Evolutionary conservation across 371 early-diverging fungal species (phyloP).

Genomic region (Mucor racemosus): DNA sequence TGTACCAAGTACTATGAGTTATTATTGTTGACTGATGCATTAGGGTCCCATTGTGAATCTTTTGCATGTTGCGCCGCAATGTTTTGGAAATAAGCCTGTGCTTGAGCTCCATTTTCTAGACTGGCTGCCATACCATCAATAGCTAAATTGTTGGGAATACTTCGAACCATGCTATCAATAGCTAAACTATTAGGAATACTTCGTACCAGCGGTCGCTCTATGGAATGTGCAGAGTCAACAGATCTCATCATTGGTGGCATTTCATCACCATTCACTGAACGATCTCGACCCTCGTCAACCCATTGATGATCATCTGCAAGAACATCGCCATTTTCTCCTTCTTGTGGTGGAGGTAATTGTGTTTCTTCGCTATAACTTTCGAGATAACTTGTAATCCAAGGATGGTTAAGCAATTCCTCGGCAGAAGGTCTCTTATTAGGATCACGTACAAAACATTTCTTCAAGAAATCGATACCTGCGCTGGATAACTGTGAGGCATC

Average conservation of each 20-base stretch:
- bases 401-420: conserved; percentile 72
- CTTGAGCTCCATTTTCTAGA: conserved; percentile 39
- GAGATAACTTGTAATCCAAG: conserved; percentile 69
- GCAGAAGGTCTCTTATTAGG: conserved; percentile 80
- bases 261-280: conserved; percentile 12
- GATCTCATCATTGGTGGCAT: conserved; percentile 28
- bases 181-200: conserved; percentile 43
- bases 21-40: not conserved
- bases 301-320: not conserved
- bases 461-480: conserved; percentile 77
- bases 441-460: conserved; percentile 78
- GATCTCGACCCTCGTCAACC: not conserved
- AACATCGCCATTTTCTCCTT: conserved; percentile 10
- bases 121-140: conserved; percentile 43
- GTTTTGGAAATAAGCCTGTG: conserved; percentile 48
- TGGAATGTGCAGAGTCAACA: conserved; percentile 29
- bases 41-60: conserved; percentile 27
- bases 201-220: conserved; percentile 37
- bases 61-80: conserved; percentile 43
- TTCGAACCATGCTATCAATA: conserved; percentile 40
- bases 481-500: conserved; percentile 66
- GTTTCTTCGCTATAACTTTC: conserved; percentile 35
- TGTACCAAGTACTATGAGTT: not conserved
- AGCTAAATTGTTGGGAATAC: conserved; percentile 44
- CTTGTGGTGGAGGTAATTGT: conserved; percentile 4